phyloP scores from a whole-genome alignment of 805 yeast species.

The Cyberlindnera misumaiensis region DNA sequence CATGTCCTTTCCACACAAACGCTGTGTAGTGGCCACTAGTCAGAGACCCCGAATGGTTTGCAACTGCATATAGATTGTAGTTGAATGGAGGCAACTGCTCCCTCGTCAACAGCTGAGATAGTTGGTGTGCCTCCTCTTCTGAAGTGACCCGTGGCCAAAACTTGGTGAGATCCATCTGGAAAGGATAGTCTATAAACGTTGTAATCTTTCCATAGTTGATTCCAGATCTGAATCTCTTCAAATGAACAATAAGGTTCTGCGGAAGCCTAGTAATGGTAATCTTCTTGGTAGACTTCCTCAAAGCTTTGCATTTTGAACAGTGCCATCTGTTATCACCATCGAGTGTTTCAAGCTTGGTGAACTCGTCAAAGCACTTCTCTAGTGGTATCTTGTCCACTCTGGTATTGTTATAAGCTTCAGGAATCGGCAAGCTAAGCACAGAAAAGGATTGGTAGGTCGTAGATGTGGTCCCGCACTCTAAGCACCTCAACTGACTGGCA shows the following conservation, averaged over 20 bases:
- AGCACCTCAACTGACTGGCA: constrained; percentile 68
- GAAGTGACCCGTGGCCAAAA: constrained; percentile 12
- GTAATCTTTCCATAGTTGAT: constrained; percentile 12
- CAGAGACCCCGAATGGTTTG: constrained; percentile 76
- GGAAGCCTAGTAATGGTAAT: constrained; percentile 76
- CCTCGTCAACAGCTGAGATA: constrained; percentile 49
- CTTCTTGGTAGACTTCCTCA: constrained; percentile 59
- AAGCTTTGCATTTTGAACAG: constrained; percentile 68
- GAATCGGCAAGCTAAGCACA: constrained; percentile 74
- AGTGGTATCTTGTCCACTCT: constrained; percentile 27
- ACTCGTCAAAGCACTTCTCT: constrained; percentile 67
- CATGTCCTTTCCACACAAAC: constrained; percentile 56
- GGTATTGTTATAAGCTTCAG: constrained; percentile 32
- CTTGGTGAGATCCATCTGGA: constrained; percentile 44
- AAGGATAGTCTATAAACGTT: constrained; percentile 66
- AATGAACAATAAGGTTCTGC: constrained; percentile 68
- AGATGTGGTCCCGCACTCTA: constrained; percentile 66
- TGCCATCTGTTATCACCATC: constrained; percentile 80
- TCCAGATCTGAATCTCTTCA: constrained; percentile 67
- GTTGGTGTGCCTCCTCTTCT: constrained; percentile 4
- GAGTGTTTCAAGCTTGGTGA: constrained; percentile 65
- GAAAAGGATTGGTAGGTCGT: constrained; percentile 84
- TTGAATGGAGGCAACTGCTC: constrained; percentile 78
- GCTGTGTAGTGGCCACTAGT: constrained; percentile 88
- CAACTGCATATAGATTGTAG: constrained; percentile 73